Evolutionary conservation across 768 basidiomycete genomes (phyloP).

Genomic region (Termitomyces sp.): DNA sequence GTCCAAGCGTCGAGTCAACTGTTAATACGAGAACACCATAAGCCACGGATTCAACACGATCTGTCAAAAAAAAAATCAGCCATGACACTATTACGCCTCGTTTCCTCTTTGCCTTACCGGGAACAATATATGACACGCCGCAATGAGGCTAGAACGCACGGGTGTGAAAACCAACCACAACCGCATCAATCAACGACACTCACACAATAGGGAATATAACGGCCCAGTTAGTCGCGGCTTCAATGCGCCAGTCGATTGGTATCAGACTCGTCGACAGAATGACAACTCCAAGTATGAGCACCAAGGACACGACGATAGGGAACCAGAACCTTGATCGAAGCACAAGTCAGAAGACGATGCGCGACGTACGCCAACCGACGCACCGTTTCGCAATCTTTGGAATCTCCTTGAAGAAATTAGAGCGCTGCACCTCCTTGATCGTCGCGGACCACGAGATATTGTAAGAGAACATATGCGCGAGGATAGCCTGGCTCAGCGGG

Average conservation of each 20-base stretch:
- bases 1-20: neutral
- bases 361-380: conserved; percentile 18
- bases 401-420: conserved; percentile 89
- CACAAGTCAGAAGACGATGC: too few relatives aligned
- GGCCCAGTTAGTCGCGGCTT: conserved; percentile 53
- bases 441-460: conserved; percentile 56
- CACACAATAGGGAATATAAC: conserved; percentile 69
- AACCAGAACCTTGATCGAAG: conserved; percentile 44
- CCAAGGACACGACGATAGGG: conserved; percentile 43
- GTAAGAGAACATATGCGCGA: conserved; percentile 58
- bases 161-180: too few relatives aligned
- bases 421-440: conserved; percentile 77
- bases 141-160: conserved; percentile 52
- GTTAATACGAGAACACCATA: conserved; percentile 64
- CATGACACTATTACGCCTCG: neutral
- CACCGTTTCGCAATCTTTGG: conserved; percentile 76
- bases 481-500: conserved; percentile 61
- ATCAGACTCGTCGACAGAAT: conserved; percentile 43
- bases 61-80: conserved; percentile 16
- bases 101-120: conserved; percentile 40
- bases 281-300: conserved; percentile 53
- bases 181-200: too few relatives aligned
- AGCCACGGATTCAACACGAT: conserved; percentile 45
- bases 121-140: conserved; percentile 63
- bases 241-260: conserved; percentile 53